Base-by-base conservation (phyloP, 371 early-diverging fungal genomes). In the Mucor racemosus region DNA sequence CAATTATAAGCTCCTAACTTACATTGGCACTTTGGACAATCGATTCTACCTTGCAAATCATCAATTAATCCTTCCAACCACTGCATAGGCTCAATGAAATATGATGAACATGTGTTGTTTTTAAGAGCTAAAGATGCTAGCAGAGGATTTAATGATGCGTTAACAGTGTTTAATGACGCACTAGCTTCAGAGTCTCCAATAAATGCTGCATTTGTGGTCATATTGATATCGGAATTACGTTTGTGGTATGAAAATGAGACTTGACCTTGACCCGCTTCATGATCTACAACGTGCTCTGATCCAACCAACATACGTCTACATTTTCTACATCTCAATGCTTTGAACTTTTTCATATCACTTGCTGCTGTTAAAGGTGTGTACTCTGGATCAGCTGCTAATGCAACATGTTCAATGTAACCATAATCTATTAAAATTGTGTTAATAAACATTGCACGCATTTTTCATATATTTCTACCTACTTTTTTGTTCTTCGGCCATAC, bases 1-100 rank as follows among this genome's bases (percentile, higher is more conserved):
- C 96, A 96, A 71, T 84, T 90, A 71, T 88, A 96, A 9, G 89
- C 78, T 0, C 96, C 96, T 55, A 96, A 73, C 72, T 96, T 96
- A 19, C 89, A 78, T 39, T 84, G 78, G 68, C 96, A 96, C 67
- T 92, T 93, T 1, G 94, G 94, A 67, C 96, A 96, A 35, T 84
- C 79, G 15, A 96, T 89, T 64, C 90, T 87, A 48, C 92, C 94
- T 59, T 92, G 91, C 5, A 92, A 39, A 26, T 76, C 71, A 42
- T 86, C 86, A 10, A 80, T 71, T 10, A 84, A 77, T 7, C 83
- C 88, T 7, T 82, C 74, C 65, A 94, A 90, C 95, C 95, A 95
- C 63, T 90, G 90, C 86, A 93, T 90, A 7, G 93, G 93, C 71
- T 96, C 96, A 46, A 93, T 84, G 77, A 94, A 95, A 69, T 91